Percentiles rank a stretch among this genome's conserved stretches.
Conservation (phyloP, 768 basidiomycete genomes). For the Trametes sanguinea region DNA sequence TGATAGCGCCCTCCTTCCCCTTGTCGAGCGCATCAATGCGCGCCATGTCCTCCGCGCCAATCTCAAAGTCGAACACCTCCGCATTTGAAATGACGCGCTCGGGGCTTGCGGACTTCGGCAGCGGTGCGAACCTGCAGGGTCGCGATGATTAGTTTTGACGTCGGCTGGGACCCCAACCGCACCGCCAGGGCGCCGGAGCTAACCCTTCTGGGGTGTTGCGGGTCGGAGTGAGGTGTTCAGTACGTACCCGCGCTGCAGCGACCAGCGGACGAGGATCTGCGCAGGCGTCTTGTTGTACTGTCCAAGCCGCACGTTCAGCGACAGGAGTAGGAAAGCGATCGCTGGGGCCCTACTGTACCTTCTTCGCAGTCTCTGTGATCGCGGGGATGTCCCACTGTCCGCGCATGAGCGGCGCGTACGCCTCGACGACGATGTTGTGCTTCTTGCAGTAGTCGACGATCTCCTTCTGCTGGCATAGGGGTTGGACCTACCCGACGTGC, state of each 20-base stretch:
- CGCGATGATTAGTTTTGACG: no score
- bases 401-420: constrained; percentile 67
- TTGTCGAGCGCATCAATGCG: constrained; percentile 68
- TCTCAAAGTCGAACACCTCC: constrained; percentile 73
- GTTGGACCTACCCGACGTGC: constrained; percentile 68
- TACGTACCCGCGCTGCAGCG: constrained; percentile 71
- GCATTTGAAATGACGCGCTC: constrained; percentile 73
- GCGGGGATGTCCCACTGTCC: constrained; percentile 47
- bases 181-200: no score
- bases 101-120: constrained; percentile 79
- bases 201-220: no score
- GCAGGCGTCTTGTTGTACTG: constrained; percentile 65
- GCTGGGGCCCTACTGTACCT: constrained; percentile 28
- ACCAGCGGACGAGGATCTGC: constrained; percentile 89
- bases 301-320: no score
- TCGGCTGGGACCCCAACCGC: constrained; percentile 24
- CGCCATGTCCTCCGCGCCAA: constrained; percentile 64
- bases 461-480: constrained; percentile 75
- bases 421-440: constrained; percentile 42
- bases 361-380: constrained; percentile 55
- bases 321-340: no score
- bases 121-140: constrained; percentile 53
- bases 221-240: no score
- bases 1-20: constrained; percentile 71
- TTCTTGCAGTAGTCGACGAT: constrained; percentile 67